Percentiles rank a stretch among this genome's conserved stretches.
phyloP scores from a whole-genome alignment of 306 rosid genomes.

The Oemleria cerasiformis region DNA sequence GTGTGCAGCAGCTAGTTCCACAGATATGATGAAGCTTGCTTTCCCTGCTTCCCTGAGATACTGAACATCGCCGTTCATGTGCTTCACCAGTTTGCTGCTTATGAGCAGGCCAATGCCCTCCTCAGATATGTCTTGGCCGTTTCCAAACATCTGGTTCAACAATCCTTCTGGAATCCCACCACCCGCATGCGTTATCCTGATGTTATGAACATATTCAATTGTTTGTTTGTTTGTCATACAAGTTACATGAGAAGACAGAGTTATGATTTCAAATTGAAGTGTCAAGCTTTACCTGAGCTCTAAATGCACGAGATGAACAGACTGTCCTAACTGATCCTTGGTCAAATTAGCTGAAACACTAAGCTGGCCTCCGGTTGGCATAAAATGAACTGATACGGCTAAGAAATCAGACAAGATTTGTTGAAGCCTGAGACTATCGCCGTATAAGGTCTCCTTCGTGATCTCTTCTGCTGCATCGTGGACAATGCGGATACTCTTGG shows the following conservation, averaged over 20 bases:
- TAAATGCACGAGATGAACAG: conserved; percentile 75
- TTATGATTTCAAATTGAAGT: neutral
- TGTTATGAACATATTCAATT: conserved; percentile 7
- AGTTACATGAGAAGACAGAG: neutral
- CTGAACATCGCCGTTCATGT: conserved; percentile 84
- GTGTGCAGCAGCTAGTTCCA: conserved; percentile 68
- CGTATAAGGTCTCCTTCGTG: conserved; percentile 56
- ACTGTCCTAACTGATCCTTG: conserved; percentile 70
- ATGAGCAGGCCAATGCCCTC: conserved; percentile 78
- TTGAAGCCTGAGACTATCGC: conserved; percentile 84
- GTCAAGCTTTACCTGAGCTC: conserved; percentile 60
- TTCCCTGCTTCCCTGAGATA: conserved; percentile 79
- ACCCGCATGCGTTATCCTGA: conserved; percentile 69
- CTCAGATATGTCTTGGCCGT: conserved; percentile 51
- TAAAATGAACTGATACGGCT: conserved; percentile 48
- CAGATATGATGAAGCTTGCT: conserved; percentile 68
- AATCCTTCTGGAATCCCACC: conserved; percentile 72
- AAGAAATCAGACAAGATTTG: conserved; percentile 82
- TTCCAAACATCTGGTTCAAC: conserved; percentile 81
- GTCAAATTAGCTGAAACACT: conserved; percentile 54
- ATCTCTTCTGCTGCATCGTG: conserved; percentile 58
- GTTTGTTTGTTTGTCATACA: neutral
- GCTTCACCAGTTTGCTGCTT: conserved; percentile 77
- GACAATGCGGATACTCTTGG: conserved; percentile 53
- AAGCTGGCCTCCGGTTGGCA: conserved; percentile 69